Percentiles rank a stretch among this genome's conserved stretches.
phyloP scores from a whole-genome alignment of 371 early-diverging fungal genomes.

The Apophysomyces variabilis region DNA sequence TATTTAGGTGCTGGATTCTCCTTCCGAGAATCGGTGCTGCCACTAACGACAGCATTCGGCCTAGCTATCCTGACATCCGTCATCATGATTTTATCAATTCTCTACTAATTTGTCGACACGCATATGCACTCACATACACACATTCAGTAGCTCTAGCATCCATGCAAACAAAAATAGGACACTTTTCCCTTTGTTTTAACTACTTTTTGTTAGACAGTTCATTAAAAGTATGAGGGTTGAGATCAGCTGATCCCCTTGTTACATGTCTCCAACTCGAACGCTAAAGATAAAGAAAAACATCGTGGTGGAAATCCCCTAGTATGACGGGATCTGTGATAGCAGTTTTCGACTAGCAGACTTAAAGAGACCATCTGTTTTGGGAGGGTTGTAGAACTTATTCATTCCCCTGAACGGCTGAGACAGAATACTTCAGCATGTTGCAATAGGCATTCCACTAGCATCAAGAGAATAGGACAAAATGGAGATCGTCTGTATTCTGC shows the following conservation, averaged over 20 bases:
- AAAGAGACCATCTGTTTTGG: no score
- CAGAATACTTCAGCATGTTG: no score
- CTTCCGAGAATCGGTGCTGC: slow-evolving; percentile 33
- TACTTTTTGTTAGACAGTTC: background rate
- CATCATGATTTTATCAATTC: slow-evolving; percentile 28
- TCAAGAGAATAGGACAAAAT: no score
- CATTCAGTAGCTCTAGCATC: background rate
- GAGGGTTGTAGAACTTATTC: no score
- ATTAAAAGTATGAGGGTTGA: background rate
- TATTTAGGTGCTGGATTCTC: slow-evolving; percentile 36
- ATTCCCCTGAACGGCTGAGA: no score
- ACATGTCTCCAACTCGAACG: background rate
- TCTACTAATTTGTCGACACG: slow-evolving; percentile 10
- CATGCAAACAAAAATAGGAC: background rate
- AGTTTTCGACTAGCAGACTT: no score
- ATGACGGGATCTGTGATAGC: no score
- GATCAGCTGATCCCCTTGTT: background rate
- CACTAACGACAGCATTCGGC: slow-evolving; percentile 32
- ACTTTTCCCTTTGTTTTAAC: background rate
- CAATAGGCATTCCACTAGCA: no score
- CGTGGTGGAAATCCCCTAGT: no score
- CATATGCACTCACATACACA: background rate
- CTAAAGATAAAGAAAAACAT: no score
- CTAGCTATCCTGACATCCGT: slow-evolving; percentile 34
- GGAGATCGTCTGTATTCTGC: no score